Evolutionary conservation across 208 protist genomes (phyloP).

Genomic region (Crithidia mellificae): DNA sequence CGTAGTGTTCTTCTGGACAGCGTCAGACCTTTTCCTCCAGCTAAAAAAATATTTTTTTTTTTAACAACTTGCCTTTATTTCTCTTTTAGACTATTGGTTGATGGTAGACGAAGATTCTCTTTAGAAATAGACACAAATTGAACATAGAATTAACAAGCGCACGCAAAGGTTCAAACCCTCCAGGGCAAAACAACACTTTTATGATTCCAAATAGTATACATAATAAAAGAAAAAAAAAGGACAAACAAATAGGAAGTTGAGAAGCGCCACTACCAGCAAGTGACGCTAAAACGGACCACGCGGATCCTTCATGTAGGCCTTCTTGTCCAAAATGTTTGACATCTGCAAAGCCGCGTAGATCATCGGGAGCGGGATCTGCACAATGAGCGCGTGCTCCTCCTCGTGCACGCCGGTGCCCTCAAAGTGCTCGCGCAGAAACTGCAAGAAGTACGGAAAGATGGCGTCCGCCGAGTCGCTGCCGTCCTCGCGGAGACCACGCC

Average conservation of each 20-base stretch:
- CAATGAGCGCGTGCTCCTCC: constrained; percentile 69
- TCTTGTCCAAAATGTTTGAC: constrained; percentile 53
- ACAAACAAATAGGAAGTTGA: neutral
- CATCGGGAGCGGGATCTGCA: constrained; percentile 62
- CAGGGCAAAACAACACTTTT: neutral
- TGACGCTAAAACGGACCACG: constrained; percentile 52
- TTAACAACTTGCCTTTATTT: too few species aligned
- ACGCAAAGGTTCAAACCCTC: too few species aligned
- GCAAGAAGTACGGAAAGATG: constrained; percentile 73
- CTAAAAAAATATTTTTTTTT: too few species aligned
- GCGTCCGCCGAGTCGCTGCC: constrained; percentile 39
- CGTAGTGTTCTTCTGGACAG: too few species aligned
- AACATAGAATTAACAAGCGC: too few species aligned
- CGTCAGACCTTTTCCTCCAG: too few species aligned
- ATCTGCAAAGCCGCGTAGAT: constrained; percentile 67
- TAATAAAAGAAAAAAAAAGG: neutral
- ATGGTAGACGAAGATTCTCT: too few species aligned
- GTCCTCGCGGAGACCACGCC: constrained; percentile 11
- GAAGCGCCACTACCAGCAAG: neutral
- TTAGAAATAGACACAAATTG: too few species aligned
- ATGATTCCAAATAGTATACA: neutral
- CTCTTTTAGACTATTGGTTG: too few species aligned
- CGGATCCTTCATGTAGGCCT: constrained; percentile 57
- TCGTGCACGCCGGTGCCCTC: constrained; percentile 50
- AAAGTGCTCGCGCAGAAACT: constrained; percentile 73